These are phyloP conservation scores for Vitis hybrid DNA, from an alignment of 177 flowering plant species.

Conservation along the genomic window DNA sequence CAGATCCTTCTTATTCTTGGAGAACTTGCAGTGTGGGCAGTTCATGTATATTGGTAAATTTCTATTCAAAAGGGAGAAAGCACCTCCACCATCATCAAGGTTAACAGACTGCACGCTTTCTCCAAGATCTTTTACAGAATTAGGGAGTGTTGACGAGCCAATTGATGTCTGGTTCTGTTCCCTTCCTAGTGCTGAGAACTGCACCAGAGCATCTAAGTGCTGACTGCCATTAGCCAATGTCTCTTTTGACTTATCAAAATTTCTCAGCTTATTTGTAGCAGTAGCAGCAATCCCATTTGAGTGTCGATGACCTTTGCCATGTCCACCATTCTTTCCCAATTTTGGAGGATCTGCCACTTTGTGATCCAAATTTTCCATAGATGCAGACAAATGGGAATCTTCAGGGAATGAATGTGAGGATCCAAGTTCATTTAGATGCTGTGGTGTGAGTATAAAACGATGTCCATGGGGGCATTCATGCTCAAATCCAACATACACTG, in stretches of 20 bases:
- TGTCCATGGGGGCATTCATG: constrained; percentile 96
- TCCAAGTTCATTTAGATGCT: constrained; percentile 66
- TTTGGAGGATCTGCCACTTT: constrained; percentile 30
- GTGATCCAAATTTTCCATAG: constrained; percentile 28
- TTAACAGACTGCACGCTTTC: constrained; percentile 31
- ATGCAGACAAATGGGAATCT: constrained; percentile 32
- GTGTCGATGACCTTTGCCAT: constrained; percentile 37
- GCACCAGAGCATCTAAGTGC: constrained; percentile 18
- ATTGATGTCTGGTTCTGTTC: constrained; percentile 30
- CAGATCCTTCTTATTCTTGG: constrained; percentile 43
- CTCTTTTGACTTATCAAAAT: constrained; percentile 34
- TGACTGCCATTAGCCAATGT: constrained; percentile 24
- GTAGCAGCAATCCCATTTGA: constrained; percentile 25
- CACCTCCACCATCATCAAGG: constrained; percentile 59
- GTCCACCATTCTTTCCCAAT: constrained; percentile 33
- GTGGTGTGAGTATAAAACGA: constrained; percentile 69
- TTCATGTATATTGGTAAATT: constrained; percentile 81
- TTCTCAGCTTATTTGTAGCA: constrained; percentile 32
- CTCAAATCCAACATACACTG: constrained; percentile 81
- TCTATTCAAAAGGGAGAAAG: constrained; percentile 64
- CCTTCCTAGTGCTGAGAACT: constrained; percentile 23
- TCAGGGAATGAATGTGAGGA: constrained; percentile 39
- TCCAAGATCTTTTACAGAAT: constrained; percentile 32
- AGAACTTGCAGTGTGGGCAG: constrained; percentile 72
- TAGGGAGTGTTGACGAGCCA: constrained; percentile 14